Conservation (phyloP, 2,329 filamentous ascomycete species). For the Epichloe gansuensis region DNA sequence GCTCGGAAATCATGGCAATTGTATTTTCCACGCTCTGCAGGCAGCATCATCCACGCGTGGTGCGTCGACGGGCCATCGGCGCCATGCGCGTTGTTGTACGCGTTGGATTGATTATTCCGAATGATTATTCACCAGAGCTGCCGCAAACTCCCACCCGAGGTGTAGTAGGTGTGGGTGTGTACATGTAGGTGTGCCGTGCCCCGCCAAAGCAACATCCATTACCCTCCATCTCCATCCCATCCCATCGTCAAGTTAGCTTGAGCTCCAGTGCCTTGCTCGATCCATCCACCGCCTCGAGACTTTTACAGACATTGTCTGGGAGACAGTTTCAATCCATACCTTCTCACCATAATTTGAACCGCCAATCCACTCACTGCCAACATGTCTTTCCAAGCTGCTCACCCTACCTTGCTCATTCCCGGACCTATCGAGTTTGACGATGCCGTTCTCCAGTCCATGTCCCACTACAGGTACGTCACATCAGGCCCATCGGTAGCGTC, state of each 20-base stretch:
- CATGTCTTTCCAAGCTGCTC: constrained; percentile 51
- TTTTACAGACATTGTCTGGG: not conserved
- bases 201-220: constrained; percentile 2
- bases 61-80: too few species aligned
- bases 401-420: constrained; percentile 78
- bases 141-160: not conserved
- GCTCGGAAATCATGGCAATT: too few species aligned
- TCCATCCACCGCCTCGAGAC: constrained; percentile 1
- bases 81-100: too few species aligned
- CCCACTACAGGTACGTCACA: constrained; percentile 65
- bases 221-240: constrained; percentile 1
- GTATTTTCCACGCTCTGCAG: too few species aligned
- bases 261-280: not conserved
- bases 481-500: not conserved
- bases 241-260: not conserved
- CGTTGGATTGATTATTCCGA: too few species aligned
- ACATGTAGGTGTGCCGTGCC: constrained; percentile 1
- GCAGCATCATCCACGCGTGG: too few species aligned
- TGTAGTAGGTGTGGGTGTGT: not conserved
- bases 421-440: constrained; percentile 98
- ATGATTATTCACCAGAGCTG: not conserved
- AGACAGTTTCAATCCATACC: not conserved
- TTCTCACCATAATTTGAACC: not conserved
- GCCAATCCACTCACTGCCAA: constrained; percentile 14
- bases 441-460: constrained; percentile 89